A percentile compares a stretch with the other conserved stretches of the same genome.
These are phyloP conservation scores for Lichtheimia corymbifera DNA, from an alignment of 371 early-diverging fungal genomes.

Conservation along the genomic window DNA sequence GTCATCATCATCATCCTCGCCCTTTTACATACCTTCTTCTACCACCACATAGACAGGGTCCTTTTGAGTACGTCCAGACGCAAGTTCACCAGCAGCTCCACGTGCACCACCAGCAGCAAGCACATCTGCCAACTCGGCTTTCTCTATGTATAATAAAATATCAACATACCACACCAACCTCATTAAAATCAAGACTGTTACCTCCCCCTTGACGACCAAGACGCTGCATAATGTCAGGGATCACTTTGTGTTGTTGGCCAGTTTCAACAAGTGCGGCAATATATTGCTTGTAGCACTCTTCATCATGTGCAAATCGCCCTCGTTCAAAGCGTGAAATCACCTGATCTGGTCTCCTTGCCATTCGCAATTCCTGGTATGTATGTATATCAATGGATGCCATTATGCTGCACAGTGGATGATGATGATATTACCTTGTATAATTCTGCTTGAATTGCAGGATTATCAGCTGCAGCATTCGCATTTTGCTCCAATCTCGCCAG, in stretches of 20 bases:
- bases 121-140: conserved; percentile 9
- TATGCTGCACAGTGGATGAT: neutral
- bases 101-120: too few species aligned
- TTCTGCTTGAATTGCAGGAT: conserved; percentile 62
- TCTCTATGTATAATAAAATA: neutral
- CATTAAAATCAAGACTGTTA: neutral
- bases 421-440: conserved; percentile 58
- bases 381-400: neutral
- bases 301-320: conserved; percentile 56
- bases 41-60: conserved; percentile 50
- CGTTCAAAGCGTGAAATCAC: conserved; percentile 66
- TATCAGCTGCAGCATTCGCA: conserved; percentile 57
- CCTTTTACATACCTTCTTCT: conserved; percentile 36
- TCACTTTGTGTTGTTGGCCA: conserved; percentile 58
- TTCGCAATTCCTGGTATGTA: conserved; percentile 51
- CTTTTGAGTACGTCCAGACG: conserved; percentile 21
- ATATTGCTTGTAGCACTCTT: conserved; percentile 62
- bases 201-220: conserved; percentile 42
- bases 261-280: conserved; percentile 61
- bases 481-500: conserved; percentile 62
- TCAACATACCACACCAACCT: neutral
- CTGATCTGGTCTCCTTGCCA: conserved; percentile 42
- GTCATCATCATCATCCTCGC: neutral
- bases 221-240: conserved; percentile 59
- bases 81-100: conserved; percentile 5